Evolutionary conservation across 2,329 filamentous ascomycete species (phyloP), one percentile per base, ranked within the genome.

Genomic region (Ophiostoma pallidulum): DNA sequence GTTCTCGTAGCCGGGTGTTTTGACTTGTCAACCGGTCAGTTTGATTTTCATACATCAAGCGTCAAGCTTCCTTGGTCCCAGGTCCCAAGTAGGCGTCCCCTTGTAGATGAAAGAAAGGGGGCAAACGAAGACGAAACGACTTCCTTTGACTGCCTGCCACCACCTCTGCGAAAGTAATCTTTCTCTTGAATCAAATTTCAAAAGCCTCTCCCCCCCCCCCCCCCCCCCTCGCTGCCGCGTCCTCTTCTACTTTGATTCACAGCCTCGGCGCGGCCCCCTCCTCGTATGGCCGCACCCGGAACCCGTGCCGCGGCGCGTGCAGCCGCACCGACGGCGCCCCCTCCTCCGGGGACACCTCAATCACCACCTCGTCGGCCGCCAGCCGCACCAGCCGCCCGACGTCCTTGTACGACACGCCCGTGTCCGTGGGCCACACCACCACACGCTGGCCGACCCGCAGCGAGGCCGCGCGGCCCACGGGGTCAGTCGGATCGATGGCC

Each of bases 291-390:
- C 54, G 58, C 37, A 79, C 62, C 50, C 69, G 66, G 60, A 81
- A 83, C 19, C 75, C 73, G 58, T 75, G 72, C 54, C 80, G 69
- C 7, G 80, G 81, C 47, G 75, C 73, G 65, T 85, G 80, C 29
- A 85, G 63, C 46, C 70, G 68, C 18, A 84, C 63, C 18, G 48
- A 13, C 62, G 38, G 58, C 60, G 10, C 66, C 66, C 22, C 61
- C 63, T 50, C 63, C 62, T 3, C 65, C 14, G 41, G 35, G 13
- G 49, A 58, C 13, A 71, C 69, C 59, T 78, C 73, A 51, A 83
- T 66, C 2, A 82, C 78, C 8, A 80, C 68, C 66, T 84, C 78
- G 39, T 67, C 63, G 19, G 58, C 58, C 37, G 67, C 67, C 43
- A 85, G 57, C 22, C 68, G 67, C 13, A 81, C 64, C 51, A 86